Evolutionary conservation across 495 filamentous ascomycete species (phyloP).

Genomic region (Tuber borchii): DNA sequence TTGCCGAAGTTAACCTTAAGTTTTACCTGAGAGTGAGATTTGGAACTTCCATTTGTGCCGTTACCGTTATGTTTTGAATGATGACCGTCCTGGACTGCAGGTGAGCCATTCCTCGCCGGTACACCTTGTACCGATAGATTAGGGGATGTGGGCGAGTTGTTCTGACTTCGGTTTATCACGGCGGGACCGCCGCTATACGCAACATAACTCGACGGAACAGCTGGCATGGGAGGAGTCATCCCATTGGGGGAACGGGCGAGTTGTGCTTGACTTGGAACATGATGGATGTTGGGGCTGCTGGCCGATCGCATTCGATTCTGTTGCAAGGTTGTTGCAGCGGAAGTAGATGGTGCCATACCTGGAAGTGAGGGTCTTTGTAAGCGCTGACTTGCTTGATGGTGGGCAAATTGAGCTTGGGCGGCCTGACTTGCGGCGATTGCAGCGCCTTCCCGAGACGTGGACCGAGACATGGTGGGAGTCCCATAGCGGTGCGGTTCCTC

Average conservation of each 20-base stretch:
- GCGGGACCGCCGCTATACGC: slow-evolving; percentile 43
- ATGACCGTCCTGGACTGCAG: slow-evolving; percentile 20
- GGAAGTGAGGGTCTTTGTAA: slow-evolving; percentile 80
- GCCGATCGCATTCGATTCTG: slow-evolving; percentile 56
- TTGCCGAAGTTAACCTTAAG: slow-evolving; percentile 85
- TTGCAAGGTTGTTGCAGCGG: slow-evolving; percentile 48
- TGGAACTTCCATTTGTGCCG: slow-evolving; percentile 26
- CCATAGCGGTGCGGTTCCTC: slow-evolving; percentile 66
- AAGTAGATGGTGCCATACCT: slow-evolving; percentile 57
- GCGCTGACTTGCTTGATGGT: slow-evolving; percentile 49
- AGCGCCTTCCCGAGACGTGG: slow-evolving; percentile 63
- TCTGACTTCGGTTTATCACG: slow-evolving; percentile 62
- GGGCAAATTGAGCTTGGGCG: slow-evolving; percentile 45
- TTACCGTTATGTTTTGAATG: slow-evolving; percentile 14
- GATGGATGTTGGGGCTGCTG: slow-evolving; percentile 56
- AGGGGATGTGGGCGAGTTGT: slow-evolving; percentile 54
- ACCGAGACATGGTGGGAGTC: slow-evolving; percentile 67
- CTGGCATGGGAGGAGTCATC: slow-evolving; percentile 57
- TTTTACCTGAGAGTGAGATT: slow-evolving; percentile 60
- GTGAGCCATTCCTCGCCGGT: slow-evolving; percentile 27
- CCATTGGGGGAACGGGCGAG: slow-evolving; percentile 39
- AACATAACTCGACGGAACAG: slow-evolving; percentile 47
- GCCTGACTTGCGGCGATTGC: slow-evolving; percentile 29
- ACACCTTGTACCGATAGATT: slow-evolving; percentile 25
- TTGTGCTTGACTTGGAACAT: slow-evolving; percentile 37